Percentiles rank a stretch among this genome's conserved stretches.
Evolutionary conservation across 1,139 yeast species (phyloP).

Genomic region (Suhomyces coccinellae): DNA sequence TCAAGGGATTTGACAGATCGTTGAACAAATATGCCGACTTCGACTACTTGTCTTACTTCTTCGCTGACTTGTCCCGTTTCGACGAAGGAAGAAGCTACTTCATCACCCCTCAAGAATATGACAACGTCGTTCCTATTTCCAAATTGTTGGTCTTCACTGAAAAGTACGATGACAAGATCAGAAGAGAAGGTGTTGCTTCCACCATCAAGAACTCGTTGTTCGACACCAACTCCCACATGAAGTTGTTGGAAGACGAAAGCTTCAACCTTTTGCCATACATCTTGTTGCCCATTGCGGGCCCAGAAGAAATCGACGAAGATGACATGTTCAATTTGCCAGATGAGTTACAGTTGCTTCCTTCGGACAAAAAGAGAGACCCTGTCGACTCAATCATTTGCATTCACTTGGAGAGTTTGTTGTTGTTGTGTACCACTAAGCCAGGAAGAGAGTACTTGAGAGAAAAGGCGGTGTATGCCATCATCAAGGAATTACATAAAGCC

Average conservation of each 20-base stretch:
- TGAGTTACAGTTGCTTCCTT: constrained; percentile 76
- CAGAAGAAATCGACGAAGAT: constrained; percentile 77
- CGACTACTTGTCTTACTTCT: constrained; percentile 84
- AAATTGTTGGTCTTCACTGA: constrained; percentile 84
- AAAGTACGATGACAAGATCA: constrained; percentile 68
- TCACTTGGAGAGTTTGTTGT: constrained; percentile 73
- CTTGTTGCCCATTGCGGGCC: constrained; percentile 79
- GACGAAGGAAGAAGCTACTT: constrained; percentile 74
- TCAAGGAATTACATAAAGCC: constrained; percentile 81
- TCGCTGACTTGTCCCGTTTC: constrained; percentile 83
- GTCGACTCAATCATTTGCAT: constrained; percentile 60
- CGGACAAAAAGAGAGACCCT: constrained; percentile 78
- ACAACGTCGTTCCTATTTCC: constrained; percentile 75
- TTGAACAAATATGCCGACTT: constrained; percentile 71
- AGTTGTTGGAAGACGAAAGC: constrained; percentile 57
- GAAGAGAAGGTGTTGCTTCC: constrained; percentile 93
- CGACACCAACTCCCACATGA: constrained; percentile 68
- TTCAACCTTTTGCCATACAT: constrained; percentile 81
- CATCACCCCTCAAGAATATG: constrained; percentile 68
- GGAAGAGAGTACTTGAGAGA: constrained; percentile 76
- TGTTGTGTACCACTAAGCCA: constrained; percentile 71
- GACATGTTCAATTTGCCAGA: constrained; percentile 89
- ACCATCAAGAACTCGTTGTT: constrained; percentile 88
- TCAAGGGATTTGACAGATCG: constrained; percentile 74
- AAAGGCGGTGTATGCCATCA: constrained; percentile 77